A percentile compares a stretch with the other conserved stretches of the same genome.
Evolutionary conservation across 2,329 filamentous ascomycete genomes (phyloP).

Genomic region (Microsporum canis): DNA sequence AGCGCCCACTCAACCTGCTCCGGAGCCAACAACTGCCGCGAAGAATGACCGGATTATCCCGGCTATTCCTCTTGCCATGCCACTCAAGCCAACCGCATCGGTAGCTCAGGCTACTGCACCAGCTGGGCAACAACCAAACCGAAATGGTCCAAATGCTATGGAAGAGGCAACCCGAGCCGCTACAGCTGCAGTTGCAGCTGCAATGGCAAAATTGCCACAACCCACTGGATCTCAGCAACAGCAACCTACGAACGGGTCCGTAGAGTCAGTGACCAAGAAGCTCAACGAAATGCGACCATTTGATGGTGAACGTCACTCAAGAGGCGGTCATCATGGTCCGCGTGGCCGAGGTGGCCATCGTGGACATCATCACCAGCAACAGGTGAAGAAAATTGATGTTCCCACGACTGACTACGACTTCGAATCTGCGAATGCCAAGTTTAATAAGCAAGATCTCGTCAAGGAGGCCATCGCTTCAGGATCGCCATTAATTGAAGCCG

Average conservation of each 20-base stretch:
- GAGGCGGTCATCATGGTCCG: slow-evolving; percentile 32
- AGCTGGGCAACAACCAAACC: slow-evolving; percentile 21
- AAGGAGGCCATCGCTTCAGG: slow-evolving; percentile 77
- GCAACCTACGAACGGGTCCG: slow-evolving; percentile 22
- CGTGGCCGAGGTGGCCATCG: slow-evolving; percentile 40
- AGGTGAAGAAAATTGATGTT: slow-evolving; percentile 65
- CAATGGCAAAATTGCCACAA: slow-evolving; percentile 41
- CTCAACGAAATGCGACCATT: slow-evolving; percentile 37
- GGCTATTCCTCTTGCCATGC: slow-evolving; percentile 35
- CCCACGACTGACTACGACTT: slow-evolving; percentile 91
- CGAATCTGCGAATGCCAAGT: slow-evolving; percentile 71
- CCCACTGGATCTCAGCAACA: slow-evolving; percentile 26
- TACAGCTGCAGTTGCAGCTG: slow-evolving; percentile 40
- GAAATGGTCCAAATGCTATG: slow-evolving; percentile 19
- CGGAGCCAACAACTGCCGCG: slow-evolving; percentile 21
- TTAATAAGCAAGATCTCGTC: slow-evolving; percentile 74
- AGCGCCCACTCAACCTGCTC: slow-evolving; percentile 15
- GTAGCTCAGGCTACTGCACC: slow-evolving; percentile 18
- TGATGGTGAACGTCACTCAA: slow-evolving; percentile 27
- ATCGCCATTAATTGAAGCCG: slow-evolving; percentile 50
- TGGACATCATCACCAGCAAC: slow-evolving; percentile 30
- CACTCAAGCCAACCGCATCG: slow-evolving; percentile 25
- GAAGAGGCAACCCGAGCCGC: slow-evolving; percentile 40
- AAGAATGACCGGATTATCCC: slow-evolving; percentile 35
- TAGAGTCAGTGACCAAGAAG: slow-evolving; percentile 36